Evolutionary conservation across 2,329 filamentous ascomycete species (phyloP).

Genomic region (Neopestalotiopsis sp.): DNA sequence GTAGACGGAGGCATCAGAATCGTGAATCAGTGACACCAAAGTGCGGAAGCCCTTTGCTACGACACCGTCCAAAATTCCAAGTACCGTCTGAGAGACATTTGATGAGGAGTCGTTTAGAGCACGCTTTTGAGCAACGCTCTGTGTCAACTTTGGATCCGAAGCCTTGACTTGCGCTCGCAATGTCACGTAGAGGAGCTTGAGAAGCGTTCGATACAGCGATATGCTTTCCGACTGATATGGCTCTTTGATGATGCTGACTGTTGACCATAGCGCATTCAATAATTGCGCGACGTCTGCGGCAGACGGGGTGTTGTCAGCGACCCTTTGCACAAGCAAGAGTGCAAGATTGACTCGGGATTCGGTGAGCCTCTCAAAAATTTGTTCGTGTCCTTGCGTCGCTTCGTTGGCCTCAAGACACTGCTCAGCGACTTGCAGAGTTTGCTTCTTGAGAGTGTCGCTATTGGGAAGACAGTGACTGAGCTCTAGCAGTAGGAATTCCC

Average conservation of each 20-base stretch:
- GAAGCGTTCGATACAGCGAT: constrained; percentile 79
- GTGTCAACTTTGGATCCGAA: constrained; percentile 31
- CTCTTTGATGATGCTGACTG: constrained; percentile 58
- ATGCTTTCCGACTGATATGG: constrained; percentile 58
- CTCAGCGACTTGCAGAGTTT: constrained; percentile 75
- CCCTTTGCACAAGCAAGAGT: constrained; percentile 79
- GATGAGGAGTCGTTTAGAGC: constrained; percentile 44
- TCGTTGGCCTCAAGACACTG: constrained; percentile 83
- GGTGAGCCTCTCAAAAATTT: constrained; percentile 80
- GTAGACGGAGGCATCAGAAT: constrained; percentile 65
- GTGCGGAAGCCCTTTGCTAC: constrained; percentile 84
- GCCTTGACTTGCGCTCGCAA: constrained; percentile 67
- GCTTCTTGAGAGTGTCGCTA: constrained; percentile 62
- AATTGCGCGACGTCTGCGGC: constrained; percentile 58
- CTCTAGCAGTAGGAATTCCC: constrained; percentile 87
- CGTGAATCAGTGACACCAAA: constrained; percentile 82
- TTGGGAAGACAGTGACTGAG: constrained; percentile 70
- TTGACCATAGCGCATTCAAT: constrained; percentile 54
- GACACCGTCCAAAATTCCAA: constrained; percentile 80
- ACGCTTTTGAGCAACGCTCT: constrained; percentile 31
- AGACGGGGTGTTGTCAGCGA: constrained; percentile 64
- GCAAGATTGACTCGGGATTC: constrained; percentile 80
- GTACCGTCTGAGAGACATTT: constrained; percentile 62
- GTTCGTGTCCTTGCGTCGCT: constrained; percentile 72
- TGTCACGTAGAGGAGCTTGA: constrained; percentile 84